phyloP scores from a whole-genome alignment of 345 rosid genomes.

The Euclidium syriacum region DNA sequence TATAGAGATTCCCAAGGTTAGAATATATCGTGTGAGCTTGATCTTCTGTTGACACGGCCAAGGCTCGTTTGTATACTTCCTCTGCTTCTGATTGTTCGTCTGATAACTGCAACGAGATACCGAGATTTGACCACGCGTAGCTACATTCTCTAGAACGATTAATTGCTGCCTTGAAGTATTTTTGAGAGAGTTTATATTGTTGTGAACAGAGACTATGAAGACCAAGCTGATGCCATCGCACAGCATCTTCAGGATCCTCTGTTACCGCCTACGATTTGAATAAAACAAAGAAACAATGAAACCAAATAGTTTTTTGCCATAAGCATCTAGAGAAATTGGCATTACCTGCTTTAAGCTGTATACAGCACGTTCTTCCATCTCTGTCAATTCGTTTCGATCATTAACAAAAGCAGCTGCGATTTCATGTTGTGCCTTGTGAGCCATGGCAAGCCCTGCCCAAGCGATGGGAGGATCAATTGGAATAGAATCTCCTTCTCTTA shows the following conservation, averaged over 20 bases:
- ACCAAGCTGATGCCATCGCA: slow-evolving; percentile 95
- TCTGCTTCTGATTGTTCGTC: slow-evolving; percentile 42
- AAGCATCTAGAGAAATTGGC: not conserved
- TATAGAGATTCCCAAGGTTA: slow-evolving; percentile 86
- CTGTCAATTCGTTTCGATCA: slow-evolving; percentile 51
- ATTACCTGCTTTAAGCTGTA: slow-evolving; percentile 87
- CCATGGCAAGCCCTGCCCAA: slow-evolving; percentile 95
- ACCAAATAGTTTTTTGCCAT: not conserved
- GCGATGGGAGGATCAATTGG: slow-evolving; percentile 70
- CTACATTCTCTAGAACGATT: slow-evolving; percentile 57
- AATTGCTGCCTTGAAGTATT: slow-evolving; percentile 81
- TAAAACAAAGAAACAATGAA: slow-evolving; percentile 6
- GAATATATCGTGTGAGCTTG: slow-evolving; percentile 72
- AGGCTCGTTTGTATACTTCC: slow-evolving; percentile 34
- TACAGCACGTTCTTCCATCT: slow-evolving; percentile 69
- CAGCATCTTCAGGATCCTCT: slow-evolving; percentile 88
- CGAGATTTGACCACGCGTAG: slow-evolving; percentile 89
- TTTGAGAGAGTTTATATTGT: slow-evolving; percentile 73
- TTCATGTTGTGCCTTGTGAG: slow-evolving; percentile 87
- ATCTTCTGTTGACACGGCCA: slow-evolving; percentile 51
- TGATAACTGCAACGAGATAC: slow-evolving; percentile 78
- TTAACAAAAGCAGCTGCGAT: slow-evolving; percentile 76
- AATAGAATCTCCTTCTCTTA: slow-evolving; percentile 88
- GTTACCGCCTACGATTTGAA: slow-evolving; percentile 24
- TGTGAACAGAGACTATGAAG: slow-evolving; percentile 73